Conservation (phyloP, 2,329 filamentous ascomycete species). For the Colletotrichum spinosum region DNA sequence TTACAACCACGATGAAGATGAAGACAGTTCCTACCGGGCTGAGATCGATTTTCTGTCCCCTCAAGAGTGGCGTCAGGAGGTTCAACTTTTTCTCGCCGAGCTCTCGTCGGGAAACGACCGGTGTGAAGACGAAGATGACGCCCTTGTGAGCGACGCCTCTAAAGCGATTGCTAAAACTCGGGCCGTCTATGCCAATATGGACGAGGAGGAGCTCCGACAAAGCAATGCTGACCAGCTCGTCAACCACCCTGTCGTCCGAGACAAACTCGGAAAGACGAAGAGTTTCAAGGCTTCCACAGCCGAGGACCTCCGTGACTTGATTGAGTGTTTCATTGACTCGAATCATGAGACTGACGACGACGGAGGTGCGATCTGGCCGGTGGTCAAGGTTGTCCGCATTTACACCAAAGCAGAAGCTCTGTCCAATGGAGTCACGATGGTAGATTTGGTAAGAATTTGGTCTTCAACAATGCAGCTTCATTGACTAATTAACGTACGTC, state of each 20-base stretch:
- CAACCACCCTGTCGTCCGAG: background rate
- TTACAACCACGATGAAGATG: slow-evolving; percentile 61
- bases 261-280: background rate
- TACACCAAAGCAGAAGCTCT: slow-evolving; percentile 48
- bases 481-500: slow-evolving; percentile 16
- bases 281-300: background rate
- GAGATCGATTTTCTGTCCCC: slow-evolving; percentile 68
- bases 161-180: slow-evolving; percentile 56
- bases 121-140: slow-evolving; percentile 41
- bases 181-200: slow-evolving; percentile 55
- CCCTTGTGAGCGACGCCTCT: slow-evolving; percentile 46
- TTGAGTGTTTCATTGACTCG: slow-evolving; percentile 14
- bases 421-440: slow-evolving; percentile 49
- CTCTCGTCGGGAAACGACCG: slow-evolving; percentile 47
- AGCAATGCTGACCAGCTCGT: background rate
- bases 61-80: slow-evolving; percentile 64
- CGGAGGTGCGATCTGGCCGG: slow-evolving; percentile 55
- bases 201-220: background rate
- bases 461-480: rapidly evolving
- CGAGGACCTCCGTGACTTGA: background rate
- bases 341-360: background rate
- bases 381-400: slow-evolving; percentile 62
- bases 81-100: slow-evolving; percentile 54
- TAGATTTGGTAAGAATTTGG: slow-evolving; percentile 57
- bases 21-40: slow-evolving; percentile 57